A percentile compares a stretch with the other conserved stretches of the same genome.
Conservation (phyloP, 345 rosid species). For the Sonneratia alba region DNA sequence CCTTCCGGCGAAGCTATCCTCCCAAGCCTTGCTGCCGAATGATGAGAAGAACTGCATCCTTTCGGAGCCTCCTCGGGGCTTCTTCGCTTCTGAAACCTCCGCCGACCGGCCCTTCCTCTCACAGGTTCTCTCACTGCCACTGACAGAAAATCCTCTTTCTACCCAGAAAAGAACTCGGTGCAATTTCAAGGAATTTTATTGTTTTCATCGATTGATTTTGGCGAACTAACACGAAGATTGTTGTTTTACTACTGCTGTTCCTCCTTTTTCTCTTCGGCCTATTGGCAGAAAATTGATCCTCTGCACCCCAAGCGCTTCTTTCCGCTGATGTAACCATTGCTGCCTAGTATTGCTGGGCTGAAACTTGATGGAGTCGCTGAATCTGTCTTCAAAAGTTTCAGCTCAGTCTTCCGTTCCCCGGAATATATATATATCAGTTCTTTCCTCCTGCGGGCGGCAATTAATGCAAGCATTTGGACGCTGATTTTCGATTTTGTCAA, state of each 20-base stretch:
- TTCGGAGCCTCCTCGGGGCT: conserved; percentile 21
- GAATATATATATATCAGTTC: not conserved
- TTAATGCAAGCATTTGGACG: not conserved
- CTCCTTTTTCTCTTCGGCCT: too few relatives aligned
- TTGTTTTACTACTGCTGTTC: not conserved
- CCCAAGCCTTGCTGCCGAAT: too few relatives aligned
- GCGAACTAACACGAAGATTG: not conserved
- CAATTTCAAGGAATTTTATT: not conserved
- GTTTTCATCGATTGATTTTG: not conserved
- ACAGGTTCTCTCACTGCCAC: conserved; percentile 20
- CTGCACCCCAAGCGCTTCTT: too few relatives aligned
- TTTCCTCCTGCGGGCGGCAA: not conserved
- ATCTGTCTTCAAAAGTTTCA: not conserved
- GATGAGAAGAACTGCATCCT: not conserved
- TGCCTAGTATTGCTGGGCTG: not conserved
- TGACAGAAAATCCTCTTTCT: not conserved
- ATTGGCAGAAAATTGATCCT: too few relatives aligned
- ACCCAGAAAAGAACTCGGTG: not conserved
- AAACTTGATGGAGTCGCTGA: not conserved
- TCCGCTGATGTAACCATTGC: not conserved
- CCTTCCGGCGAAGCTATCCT: too few relatives aligned
- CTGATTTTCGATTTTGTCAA: not conserved
- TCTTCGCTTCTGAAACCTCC: conserved; percentile 21
- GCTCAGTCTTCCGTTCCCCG: not conserved
- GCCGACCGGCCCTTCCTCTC: conserved; percentile 12